Conservation (phyloP, 371 early-diverging fungal species). For the Lichtheimia ornata region DNA sequence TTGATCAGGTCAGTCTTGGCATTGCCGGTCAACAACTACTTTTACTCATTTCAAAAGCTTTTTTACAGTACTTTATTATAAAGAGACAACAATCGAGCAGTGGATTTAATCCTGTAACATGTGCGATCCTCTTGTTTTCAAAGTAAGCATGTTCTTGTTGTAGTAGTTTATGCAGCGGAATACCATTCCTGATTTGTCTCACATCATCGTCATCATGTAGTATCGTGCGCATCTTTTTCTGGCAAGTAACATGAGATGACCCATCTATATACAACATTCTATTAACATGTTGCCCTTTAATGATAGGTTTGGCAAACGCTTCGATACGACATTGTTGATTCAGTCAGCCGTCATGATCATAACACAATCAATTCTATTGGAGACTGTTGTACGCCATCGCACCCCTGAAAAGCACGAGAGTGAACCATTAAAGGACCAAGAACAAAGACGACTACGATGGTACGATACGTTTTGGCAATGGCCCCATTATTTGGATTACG, state of each 20-base stretch:
- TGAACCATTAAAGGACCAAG: not conserved
- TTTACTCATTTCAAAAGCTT: not conserved
- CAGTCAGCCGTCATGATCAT: constrained; percentile 65
- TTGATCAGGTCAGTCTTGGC: constrained; percentile 22
- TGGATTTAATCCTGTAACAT: constrained; percentile 28
- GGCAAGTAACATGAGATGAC: constrained; percentile 10
- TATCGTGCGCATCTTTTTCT: constrained; percentile 23
- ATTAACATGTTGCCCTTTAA: not conserved
- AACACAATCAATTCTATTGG: constrained; percentile 55
- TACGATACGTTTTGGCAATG: constrained; percentile 34
- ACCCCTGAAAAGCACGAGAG: constrained; percentile 11
- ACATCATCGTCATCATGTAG: constrained; percentile 2
- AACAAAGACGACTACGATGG: not conserved
- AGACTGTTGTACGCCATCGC: constrained; percentile 41
- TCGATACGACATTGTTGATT: constrained; percentile 57
- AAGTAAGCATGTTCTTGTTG: constrained; percentile 15
- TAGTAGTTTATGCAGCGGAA: not conserved
- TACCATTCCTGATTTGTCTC: not conserved
- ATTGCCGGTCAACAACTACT: no score
- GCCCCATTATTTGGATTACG: constrained; percentile 45
- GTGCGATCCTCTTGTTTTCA: constrained; percentile 29
- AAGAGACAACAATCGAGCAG: constrained; percentile 22
- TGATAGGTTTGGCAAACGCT: constrained; percentile 53
- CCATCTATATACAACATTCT: no score
- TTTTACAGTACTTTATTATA: constrained; percentile 22